phyloP scores from a whole-genome alignment of 73 alveolate genomes.

The Breviolum minutum region DNA sequence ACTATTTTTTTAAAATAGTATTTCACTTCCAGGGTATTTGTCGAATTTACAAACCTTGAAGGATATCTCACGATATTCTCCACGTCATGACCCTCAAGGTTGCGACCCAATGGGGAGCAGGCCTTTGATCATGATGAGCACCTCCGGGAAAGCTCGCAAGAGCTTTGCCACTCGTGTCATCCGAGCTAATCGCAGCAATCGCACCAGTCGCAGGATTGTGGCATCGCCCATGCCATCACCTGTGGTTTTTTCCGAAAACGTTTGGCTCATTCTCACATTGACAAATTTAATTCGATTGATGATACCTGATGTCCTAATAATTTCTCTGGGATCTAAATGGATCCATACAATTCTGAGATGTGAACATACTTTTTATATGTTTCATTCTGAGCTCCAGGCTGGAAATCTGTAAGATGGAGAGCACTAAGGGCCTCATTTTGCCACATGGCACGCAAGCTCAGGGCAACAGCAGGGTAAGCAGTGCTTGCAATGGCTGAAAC shows the following conservation, averaged over 20 bases:
- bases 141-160: constrained; percentile 85
- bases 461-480: no score
- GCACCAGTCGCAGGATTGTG: constrained; percentile 69
- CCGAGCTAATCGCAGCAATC: constrained; percentile 82
- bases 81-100: not conserved
- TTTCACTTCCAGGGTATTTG: no score
- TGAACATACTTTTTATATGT: not conserved
- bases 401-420: constrained; percentile 15
- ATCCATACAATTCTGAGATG: not conserved
- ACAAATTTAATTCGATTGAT: not conserved
- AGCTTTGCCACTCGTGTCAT: constrained; percentile 94
- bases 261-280: not conserved
- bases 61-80: not conserved
- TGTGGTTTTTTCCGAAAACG: no score
- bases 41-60: no score
- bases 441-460: no score
- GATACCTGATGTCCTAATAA: not conserved
- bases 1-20: no score
- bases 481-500: no score
- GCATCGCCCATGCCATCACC: constrained; percentile 94
- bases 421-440: constrained; percentile 30
- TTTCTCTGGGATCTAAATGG: not conserved
- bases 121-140: constrained; percentile 95
- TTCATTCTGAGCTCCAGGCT: not conserved
- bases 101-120: not conserved